Evolutionary conservation across 2,329 filamentous ascomycete genomes (phyloP).

Genomic region (Aspergillus terreus): DNA sequence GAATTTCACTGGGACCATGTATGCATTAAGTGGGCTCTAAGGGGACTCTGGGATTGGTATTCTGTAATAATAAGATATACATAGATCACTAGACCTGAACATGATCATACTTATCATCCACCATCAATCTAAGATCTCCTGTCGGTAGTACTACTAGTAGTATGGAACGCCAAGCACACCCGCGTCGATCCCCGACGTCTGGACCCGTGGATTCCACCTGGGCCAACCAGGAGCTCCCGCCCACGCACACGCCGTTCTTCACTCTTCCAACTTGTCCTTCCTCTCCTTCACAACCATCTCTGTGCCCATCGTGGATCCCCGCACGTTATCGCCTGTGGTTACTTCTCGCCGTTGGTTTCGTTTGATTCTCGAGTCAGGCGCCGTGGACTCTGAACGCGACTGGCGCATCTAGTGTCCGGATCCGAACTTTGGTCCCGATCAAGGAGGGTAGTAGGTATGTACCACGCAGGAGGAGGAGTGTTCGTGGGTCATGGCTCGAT

Average conservation of each 20-base stretch:
- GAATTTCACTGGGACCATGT: too few species aligned
- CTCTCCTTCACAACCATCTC: constrained; percentile 6
- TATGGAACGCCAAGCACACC: background rate
- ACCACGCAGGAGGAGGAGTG: background rate
- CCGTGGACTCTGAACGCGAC: constrained; percentile 7
- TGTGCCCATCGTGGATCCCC: constrained; percentile 3
- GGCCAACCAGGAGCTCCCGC: constrained; percentile 16
- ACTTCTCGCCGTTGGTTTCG: background rate
- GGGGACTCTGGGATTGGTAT: too few species aligned
- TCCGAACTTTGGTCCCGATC: constrained; percentile 3
- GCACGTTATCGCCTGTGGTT: constrained; percentile 8
- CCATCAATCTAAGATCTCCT: too few species aligned
- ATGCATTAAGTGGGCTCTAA: too few species aligned
- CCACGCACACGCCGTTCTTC: constrained; percentile 19
- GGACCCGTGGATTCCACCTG: background rate
- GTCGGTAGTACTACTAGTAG: background rate
- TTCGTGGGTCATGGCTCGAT: background rate
- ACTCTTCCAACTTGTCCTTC: constrained; percentile 17
- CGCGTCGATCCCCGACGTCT: background rate
- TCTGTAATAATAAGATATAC: too few species aligned
- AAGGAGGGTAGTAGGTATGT: background rate
- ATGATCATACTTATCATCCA: too few species aligned
- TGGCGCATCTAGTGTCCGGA: constrained; percentile 10
- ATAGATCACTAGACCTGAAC: too few species aligned
- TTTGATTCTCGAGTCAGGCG: constrained; percentile 15